Conservation (phyloP, 768 basidiomycete species). For the Paxillus ammoniavirescens region DNA sequence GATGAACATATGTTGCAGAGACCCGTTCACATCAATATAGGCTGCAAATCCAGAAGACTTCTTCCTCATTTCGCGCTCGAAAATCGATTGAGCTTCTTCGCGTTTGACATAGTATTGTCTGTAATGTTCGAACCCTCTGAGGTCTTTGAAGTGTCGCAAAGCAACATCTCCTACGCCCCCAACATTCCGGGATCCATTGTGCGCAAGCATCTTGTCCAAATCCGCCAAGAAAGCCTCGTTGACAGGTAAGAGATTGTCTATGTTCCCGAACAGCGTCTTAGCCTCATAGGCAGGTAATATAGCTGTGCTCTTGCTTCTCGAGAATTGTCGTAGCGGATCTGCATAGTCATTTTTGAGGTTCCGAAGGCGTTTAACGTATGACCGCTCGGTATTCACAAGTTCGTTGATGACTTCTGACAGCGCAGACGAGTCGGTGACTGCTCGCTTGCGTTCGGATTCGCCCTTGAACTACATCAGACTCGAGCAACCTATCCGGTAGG, state of each 20-base stretch:
- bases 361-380: slow-evolving; percentile 81
- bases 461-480: slow-evolving; percentile 23
- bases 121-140: slow-evolving; percentile 87
- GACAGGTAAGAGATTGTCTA: slow-evolving; percentile 85
- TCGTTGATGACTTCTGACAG: slow-evolving; percentile 79
- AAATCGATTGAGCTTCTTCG: slow-evolving; percentile 88
- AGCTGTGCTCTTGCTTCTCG: slow-evolving; percentile 78
- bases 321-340: slow-evolving; percentile 84
- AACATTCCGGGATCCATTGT: slow-evolving; percentile 53
- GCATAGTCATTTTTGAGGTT: slow-evolving; percentile 88
- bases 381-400: slow-evolving; percentile 83
- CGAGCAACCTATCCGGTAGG: neutral
- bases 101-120: slow-evolving; percentile 89
- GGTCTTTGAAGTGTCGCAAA: slow-evolving; percentile 80
- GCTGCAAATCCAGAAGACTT: slow-evolving; percentile 78
- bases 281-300: slow-evolving; percentile 91
- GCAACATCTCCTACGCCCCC: slow-evolving; percentile 82
- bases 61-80: slow-evolving; percentile 80
- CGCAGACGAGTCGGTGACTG: slow-evolving; percentile 61
- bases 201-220: slow-evolving; percentile 73
- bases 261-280: slow-evolving; percentile 90
- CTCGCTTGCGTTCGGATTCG: slow-evolving; percentile 45
- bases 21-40: slow-evolving; percentile 76
- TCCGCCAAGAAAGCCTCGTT: slow-evolving; percentile 85
- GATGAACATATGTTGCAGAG: slow-evolving; percentile 6